Evolutionary conservation across 2,329 filamentous ascomycete species (phyloP).

Genomic region (Talaromyces sp.): DNA sequence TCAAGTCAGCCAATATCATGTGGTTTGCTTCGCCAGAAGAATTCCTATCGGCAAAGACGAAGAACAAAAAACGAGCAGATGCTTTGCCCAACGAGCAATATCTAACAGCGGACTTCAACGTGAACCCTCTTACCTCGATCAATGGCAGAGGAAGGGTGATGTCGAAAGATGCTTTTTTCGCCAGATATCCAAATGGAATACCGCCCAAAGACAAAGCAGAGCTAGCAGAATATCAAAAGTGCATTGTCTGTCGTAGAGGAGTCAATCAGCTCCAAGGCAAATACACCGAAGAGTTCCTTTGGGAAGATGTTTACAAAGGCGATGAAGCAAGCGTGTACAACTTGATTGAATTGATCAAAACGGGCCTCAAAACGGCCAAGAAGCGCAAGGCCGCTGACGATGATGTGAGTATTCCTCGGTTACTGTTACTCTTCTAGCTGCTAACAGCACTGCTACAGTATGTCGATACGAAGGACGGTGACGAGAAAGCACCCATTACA

Average conservation of each 20-base stretch:
- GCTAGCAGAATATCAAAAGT: slow-evolving; percentile 73
- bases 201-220: slow-evolving; percentile 60
- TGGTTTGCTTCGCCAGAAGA: slow-evolving; percentile 88
- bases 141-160: slow-evolving; percentile 82
- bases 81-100: slow-evolving; percentile 86
- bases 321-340: slow-evolving; percentile 61
- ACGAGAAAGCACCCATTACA: slow-evolving; percentile 42
- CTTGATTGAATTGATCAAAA: slow-evolving; percentile 65
- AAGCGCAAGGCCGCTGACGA: slow-evolving; percentile 46
- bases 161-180: slow-evolving; percentile 66
- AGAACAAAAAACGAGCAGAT: slow-evolving; percentile 76
- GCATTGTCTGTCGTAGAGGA: slow-evolving; percentile 84
- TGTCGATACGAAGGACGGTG: slow-evolving; percentile 35
- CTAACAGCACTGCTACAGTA: slow-evolving; percentile 28
- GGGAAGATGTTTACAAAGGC: slow-evolving; percentile 80
- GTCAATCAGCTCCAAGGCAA: slow-evolving; percentile 84
- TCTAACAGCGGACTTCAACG: slow-evolving; percentile 80
- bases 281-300: slow-evolving; percentile 88
- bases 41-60: slow-evolving; percentile 69
- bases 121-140: slow-evolving; percentile 82
- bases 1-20: slow-evolving; percentile 81
- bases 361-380: slow-evolving; percentile 62
- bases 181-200: slow-evolving; percentile 69
- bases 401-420: slow-evolving; percentile 30
- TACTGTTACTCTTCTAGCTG: not conserved